These are phyloP conservation scores for Plasmodium vinckei DNA, from an alignment of 169 alveolate genomes.

Conservation along the genomic window DNA sequence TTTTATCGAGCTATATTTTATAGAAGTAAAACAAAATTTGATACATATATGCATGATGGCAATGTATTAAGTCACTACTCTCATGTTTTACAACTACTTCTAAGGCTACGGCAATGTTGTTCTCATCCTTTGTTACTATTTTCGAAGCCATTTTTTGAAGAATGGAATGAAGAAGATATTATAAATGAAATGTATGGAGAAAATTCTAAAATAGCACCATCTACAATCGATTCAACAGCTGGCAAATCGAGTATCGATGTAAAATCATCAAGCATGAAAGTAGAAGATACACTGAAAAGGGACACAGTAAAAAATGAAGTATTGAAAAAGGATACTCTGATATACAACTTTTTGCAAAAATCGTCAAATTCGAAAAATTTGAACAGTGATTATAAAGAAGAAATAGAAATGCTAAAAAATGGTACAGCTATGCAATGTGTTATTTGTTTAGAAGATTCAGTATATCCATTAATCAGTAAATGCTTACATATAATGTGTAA, in stretches of 20 bases:
- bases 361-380: slow-evolving; percentile 35
- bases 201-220: neutral
- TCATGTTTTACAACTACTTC: slow-evolving; percentile 85
- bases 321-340: slow-evolving; percentile 14
- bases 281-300: neutral
- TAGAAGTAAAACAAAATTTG: slow-evolving; percentile 83
- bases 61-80: slow-evolving; percentile 83
- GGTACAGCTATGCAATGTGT: slow-evolving; percentile 51
- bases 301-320: neutral
- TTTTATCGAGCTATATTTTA: slow-evolving; percentile 77
- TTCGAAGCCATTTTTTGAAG: slow-evolving; percentile 71
- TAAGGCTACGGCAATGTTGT: slow-evolving; percentile 89
- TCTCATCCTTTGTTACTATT: slow-evolving; percentile 85
- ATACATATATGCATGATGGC: slow-evolving; percentile 81
- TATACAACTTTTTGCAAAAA: slow-evolving; percentile 52
- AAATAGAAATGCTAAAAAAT: slow-evolving; percentile 39
- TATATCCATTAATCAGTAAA: slow-evolving; percentile 55
- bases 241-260: neutral
- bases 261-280: neutral
- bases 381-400: slow-evolving; percentile 30
- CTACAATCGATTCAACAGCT: neutral
- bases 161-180: slow-evolving; percentile 62
- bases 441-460: slow-evolving; percentile 71
- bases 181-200: slow-evolving; percentile 9
- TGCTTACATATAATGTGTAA: slow-evolving; percentile 74